Evolutionary conservation across 2,329 filamentous ascomycete species (phyloP), one percentile per base, ranked within the genome.

Genomic region (Ophiostoma montium): DNA sequence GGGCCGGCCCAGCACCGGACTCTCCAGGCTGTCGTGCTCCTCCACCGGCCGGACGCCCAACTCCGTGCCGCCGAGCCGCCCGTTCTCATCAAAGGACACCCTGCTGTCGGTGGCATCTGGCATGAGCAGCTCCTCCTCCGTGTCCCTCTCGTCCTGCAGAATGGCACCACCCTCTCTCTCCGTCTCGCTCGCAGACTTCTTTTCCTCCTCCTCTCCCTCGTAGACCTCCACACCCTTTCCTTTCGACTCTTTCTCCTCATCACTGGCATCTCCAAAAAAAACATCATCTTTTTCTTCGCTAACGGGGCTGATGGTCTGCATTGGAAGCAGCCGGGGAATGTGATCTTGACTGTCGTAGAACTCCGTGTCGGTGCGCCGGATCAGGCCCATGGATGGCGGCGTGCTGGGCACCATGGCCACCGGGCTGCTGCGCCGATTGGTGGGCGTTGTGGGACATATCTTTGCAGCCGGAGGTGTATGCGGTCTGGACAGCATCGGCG

Each of bases 291-390:
- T 15, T 30, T 5, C 30, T 38, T 52, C 54, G 41, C 48, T 39
- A 11, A 54, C 51, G 10, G 53, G 43, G 47, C 55, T 57, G 47
- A 57, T 54, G 48, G 54, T 57, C 16, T 50, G 46, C 15, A 57
- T 38, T 0, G 59, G 58, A 9, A 65, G 57, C 23, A 64, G 57
- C 49, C 61, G 59, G 0, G 62, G 62, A 1, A 60, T 57, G 8
- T 63, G 60, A 23, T 57, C 59, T n/a, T 61, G 58, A 5, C 50
- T 50, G 15, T 59, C 58, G 38, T 58, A 60, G 5, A 60, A 55
- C 18, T 61, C 58, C 6, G 54, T 51, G 15, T 50, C 55, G 9
- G 42, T 23, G 18, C 54, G 53, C 5, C 47, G 52, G 54, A 63
- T 63, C 43, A 64, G 51, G 8, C 58, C 59, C 9, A 23, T 47